Evolutionary conservation across 371 early-diverging fungal genomes (phyloP), one percentile per base, ranked within the genome.

Genomic region (Nematocida minor): DNA sequence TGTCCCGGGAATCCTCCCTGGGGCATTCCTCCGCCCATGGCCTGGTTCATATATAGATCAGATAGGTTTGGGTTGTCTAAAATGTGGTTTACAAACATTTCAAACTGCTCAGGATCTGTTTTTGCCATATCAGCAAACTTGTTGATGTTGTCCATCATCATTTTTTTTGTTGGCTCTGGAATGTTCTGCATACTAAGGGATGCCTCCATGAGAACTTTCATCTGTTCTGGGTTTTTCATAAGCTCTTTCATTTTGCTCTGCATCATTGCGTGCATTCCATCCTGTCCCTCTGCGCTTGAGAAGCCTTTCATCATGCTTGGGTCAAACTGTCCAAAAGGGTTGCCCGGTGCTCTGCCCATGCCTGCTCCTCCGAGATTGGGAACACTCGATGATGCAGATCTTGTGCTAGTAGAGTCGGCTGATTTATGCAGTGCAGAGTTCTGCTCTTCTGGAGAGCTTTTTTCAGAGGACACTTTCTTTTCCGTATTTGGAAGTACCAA

Each of bases 151-250:
- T 74, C 64, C 36, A 44, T 46, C 25, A 64, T 29, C 4, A 41
- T 20, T 27, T 49, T 51, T 55, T 74, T 74, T 11, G 53, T 32
- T 31, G 27, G 20, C 55, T 74, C 77, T 40, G 77, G 77, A 29
- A 74, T 27, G 54, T 74, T 74, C 9, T 64, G 46, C 66, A 74
- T 44, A 29, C 31, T 36, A 2, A 74, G 29, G 41, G 36, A 47
- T 14, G 77, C 49, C 54, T 74, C 77, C 66, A 74, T 22, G 38
- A 74, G 42, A 18, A 60, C 40, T 22, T 64, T 62, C 64, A 64
- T 64, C 34, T 64, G 63, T 31, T 74, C 77, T 31, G 77, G 77
- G 47, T 74, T 48, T 38, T 74, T 74, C 77, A 74, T 64, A 32
- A 74, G 25, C 51, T 74, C 77, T 34, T 62, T 74, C 31, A 62